A percentile compares a stretch with the other conserved stretches of the same genome.
phyloP scores from a whole-genome alignment of 495 filamentous ascomycete species.

The Apodospora peruviana region DNA sequence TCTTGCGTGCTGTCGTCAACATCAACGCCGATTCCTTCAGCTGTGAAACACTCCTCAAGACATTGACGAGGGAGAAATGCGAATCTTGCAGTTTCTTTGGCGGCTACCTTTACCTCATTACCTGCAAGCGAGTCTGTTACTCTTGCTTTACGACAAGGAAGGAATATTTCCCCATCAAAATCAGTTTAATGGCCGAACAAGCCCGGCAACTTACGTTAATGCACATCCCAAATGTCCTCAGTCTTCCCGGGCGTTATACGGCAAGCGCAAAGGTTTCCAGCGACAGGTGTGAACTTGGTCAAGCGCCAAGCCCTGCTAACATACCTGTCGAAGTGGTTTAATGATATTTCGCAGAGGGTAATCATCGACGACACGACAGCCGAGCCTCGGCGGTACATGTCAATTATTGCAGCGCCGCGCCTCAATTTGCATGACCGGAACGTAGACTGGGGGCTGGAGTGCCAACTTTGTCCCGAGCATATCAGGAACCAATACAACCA shows the following conservation, averaged over 20 bases:
- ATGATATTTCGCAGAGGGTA: neutral
- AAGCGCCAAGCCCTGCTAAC: neutral
- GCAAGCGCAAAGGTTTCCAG: conserved; percentile 1
- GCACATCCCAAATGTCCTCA: neutral
- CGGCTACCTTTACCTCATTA: conserved; percentile 8
- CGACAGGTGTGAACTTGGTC: neutral
- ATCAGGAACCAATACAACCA: neutral
- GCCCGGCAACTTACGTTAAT: neutral
- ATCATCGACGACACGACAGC: neutral
- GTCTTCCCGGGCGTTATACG: conserved; percentile 1
- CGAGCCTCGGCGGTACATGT: conserved; percentile 1
- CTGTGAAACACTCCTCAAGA: conserved; percentile 5
- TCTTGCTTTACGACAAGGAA: conserved; percentile 5
- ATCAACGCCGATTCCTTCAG: conserved; percentile 8
- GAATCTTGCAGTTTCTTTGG: conserved; percentile 7
- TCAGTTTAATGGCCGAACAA: neutral
- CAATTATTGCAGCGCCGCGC: neutral
- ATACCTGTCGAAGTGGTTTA: too few species aligned
- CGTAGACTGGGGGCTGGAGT: neutral
- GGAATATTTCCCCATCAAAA: conserved; percentile 8
- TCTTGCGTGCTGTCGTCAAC: conserved; percentile 9
- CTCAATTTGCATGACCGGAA: neutral
- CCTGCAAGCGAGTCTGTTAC: conserved; percentile 8
- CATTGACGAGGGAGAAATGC: conserved; percentile 7
- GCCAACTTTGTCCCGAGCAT: neutral